These are phyloP conservation scores for Rosa chinensis DNA, from an alignment of 306 rosid species.

Conservation along the genomic window DNA sequence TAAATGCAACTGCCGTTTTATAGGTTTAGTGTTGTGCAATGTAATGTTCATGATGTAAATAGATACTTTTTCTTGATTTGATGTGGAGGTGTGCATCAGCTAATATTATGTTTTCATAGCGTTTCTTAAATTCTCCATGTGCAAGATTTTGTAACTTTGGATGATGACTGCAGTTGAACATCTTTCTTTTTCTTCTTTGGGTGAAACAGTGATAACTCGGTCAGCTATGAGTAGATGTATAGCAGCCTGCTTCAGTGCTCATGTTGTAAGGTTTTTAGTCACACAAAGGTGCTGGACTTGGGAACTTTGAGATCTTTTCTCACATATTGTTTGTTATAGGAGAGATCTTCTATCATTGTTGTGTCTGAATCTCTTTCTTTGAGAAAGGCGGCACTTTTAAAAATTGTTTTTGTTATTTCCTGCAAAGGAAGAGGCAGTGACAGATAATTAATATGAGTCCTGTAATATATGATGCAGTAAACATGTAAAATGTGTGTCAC, in stretches of 20 bases:
- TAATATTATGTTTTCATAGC: neutral
- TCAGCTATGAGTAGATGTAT: constrained; percentile 63
- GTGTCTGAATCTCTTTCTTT: neutral
- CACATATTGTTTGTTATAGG: neutral
- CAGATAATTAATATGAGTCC: neutral
- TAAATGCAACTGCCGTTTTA: too few relatives aligned
- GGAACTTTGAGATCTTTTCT: constrained; percentile 13
- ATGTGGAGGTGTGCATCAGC: neutral
- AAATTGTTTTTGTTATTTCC: neutral
- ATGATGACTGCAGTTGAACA: neutral
- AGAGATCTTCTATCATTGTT: neutral
- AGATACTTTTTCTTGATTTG: neutral
- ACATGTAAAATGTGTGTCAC: neutral
- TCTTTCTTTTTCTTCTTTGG: constrained; percentile 13
- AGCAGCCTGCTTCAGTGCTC: constrained; percentile 67
- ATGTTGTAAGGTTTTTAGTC: constrained; percentile 56
- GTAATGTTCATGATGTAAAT: neutral
- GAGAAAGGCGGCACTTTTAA: neutral
- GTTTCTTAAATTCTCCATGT: neutral
- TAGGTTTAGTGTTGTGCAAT: neutral
- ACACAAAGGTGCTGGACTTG: constrained; percentile 41
- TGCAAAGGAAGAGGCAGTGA: neutral
- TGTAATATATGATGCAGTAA: neutral
- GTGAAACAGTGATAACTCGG: constrained; percentile 61
- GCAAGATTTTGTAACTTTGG: neutral